Conservation (phyloP, 2,329 filamentous ascomycete species). For the Xylariaceae sp. region DNA sequence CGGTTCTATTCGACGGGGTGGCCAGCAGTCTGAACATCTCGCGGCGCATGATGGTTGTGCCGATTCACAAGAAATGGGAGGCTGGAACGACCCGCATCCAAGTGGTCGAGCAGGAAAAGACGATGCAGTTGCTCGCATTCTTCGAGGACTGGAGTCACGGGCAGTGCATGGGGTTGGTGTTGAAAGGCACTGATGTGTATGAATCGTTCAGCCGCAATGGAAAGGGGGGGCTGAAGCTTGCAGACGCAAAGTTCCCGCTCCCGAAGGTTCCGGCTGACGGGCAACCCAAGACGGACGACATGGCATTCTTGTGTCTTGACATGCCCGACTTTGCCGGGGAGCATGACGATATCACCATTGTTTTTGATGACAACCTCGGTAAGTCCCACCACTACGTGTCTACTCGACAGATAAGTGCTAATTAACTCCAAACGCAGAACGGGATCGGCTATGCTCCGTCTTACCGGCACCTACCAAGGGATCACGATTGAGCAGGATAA, state of each 20-base stretch:
- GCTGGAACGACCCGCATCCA: conserved; percentile 76
- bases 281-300: conserved; percentile 51
- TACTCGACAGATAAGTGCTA: neutral
- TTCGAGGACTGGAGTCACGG: conserved; percentile 86
- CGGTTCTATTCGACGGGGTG: conserved; percentile 68
- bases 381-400: conserved; percentile 34
- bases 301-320: conserved; percentile 79
- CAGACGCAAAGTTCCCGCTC: conserved; percentile 87
- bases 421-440: conserved; percentile 40
- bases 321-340: conserved; percentile 85
- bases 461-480: conserved; percentile 57
- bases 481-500: conserved; percentile 33
- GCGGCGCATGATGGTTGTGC: conserved; percentile 81
- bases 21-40: conserved; percentile 77
- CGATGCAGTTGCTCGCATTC: conserved; percentile 76
- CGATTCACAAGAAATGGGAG: conserved; percentile 93
- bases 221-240: conserved; percentile 71
- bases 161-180: conserved; percentile 81
- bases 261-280: conserved; percentile 58
- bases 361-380: conserved; percentile 78
- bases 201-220: conserved; percentile 62
- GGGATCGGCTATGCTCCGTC: conserved; percentile 48
- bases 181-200: conserved; percentile 80
- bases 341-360: conserved; percentile 84
- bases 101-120: conserved; percentile 70